Evolutionary conservation across 2,329 filamentous ascomycete genomes (phyloP).

Genomic region (Periglandula ipomoeae): DNA sequence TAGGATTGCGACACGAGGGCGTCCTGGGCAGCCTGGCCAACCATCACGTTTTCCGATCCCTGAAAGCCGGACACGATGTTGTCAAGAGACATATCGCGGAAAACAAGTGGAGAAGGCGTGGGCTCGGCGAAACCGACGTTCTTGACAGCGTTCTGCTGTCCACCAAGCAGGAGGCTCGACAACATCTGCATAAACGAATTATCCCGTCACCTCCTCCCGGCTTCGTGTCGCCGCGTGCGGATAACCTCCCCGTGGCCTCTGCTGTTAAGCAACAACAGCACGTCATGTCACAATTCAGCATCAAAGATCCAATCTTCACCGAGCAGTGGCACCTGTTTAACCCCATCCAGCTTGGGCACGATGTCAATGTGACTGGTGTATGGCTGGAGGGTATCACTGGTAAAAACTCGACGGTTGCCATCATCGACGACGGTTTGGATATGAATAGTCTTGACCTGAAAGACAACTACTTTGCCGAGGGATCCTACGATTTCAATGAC

Average conservation of each 20-base stretch:
- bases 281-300: slow-evolving; percentile 59
- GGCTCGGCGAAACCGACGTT: slow-evolving; percentile 40
- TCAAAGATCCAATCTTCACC: slow-evolving; percentile 81
- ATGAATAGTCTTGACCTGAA: slow-evolving; percentile 91
- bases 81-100: slow-evolving; percentile 45
- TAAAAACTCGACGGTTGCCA: slow-evolving; percentile 78
- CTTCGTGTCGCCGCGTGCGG: slow-evolving; percentile 12
- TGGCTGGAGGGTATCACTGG: slow-evolving; percentile 90
- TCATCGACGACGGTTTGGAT: slow-evolving; percentile 92
- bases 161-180: slow-evolving; percentile 57
- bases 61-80: slow-evolving; percentile 51
- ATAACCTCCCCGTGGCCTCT: slow-evolving; percentile 17
- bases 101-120: slow-evolving; percentile 53
- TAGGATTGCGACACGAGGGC: slow-evolving; percentile 76
- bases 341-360: slow-evolving; percentile 68
- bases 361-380: slow-evolving; percentile 90
- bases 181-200: slow-evolving; percentile 44
- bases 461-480: slow-evolving; percentile 85
- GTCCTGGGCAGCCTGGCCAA: slow-evolving; percentile 65
- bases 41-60: slow-evolving; percentile 80
- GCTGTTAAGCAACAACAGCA: slow-evolving; percentile 49
- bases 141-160: slow-evolving; percentile 70
- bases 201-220: slow-evolving; percentile 30
- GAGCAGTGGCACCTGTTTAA: slow-evolving; percentile 97
- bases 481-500: slow-evolving; percentile 96